A percentile compares a stretch with the other conserved stretches of the same genome.
Evolutionary conservation across 306 rosid species (phyloP).

Genomic region (Ammopiptanthus mongolicus): DNA sequence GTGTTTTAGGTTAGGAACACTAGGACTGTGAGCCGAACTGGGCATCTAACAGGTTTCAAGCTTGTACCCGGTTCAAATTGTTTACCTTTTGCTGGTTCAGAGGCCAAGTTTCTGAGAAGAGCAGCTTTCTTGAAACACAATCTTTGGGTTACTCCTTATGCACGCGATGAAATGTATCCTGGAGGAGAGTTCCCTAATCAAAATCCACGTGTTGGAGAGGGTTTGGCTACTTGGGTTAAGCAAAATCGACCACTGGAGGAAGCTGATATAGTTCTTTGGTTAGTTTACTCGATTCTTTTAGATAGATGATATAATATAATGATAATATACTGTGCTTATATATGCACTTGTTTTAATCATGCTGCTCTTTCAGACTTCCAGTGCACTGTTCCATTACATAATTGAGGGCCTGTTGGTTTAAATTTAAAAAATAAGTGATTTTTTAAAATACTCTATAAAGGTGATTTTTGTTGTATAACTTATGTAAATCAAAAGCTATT

Average conservation of each 20-base stretch:
- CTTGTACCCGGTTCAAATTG: slow-evolving; percentile 85
- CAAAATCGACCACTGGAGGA: slow-evolving; percentile 68
- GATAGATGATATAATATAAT: not conserved
- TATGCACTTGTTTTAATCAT: not conserved
- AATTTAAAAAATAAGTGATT: too few relatives aligned
- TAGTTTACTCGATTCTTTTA: slow-evolving; percentile 17
- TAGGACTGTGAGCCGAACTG: slow-evolving; percentile 69
- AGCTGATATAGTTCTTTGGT: slow-evolving; percentile 82
- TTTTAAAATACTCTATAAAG: too few relatives aligned
- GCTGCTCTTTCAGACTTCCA: not conserved
- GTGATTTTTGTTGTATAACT: too few relatives aligned
- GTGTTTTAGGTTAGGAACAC: slow-evolving; percentile 70
- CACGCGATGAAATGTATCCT: slow-evolving; percentile 56
- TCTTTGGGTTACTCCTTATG: slow-evolving; percentile 76
- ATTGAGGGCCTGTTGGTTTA: not conserved
- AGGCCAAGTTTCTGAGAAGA: slow-evolving; percentile 77
- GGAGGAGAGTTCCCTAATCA: slow-evolving; percentile 92
- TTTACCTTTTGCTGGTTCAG: slow-evolving; percentile 74
- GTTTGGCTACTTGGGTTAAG: slow-evolving; percentile 76
- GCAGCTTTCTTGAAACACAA: slow-evolving; percentile 82
- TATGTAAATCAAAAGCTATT: too few relatives aligned
- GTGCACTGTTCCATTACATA: not conserved
- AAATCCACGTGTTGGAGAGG: slow-evolving; percentile 77
- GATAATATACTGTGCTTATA: not conserved
- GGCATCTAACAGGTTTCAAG: slow-evolving; percentile 72